Evolutionary conservation across 331 rosid species (phyloP).

Genomic region (Pyracantha coccinea): DNA sequence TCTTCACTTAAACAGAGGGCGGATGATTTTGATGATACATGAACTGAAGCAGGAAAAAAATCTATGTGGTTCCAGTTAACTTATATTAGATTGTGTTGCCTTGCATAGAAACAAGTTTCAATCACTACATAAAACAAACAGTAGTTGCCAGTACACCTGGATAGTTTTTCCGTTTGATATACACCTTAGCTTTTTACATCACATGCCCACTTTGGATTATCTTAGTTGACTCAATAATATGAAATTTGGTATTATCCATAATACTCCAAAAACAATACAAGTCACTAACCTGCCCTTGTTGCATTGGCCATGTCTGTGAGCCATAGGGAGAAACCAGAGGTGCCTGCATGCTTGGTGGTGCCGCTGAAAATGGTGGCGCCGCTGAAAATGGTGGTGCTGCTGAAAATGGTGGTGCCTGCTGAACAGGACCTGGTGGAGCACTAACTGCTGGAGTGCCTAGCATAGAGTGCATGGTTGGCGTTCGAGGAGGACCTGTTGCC

Average conservation of each 20-base stretch:
- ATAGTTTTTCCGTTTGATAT: background rate
- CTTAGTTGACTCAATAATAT: background rate
- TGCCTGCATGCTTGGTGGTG: conserved; percentile 45
- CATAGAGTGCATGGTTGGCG: conserved; percentile 25
- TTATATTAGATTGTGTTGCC: background rate
- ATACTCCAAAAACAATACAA: background rate
- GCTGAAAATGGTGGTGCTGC: conserved; percentile 45
- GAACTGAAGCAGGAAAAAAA: background rate
- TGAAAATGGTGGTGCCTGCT: conserved; percentile 51
- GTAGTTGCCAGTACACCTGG: background rate
- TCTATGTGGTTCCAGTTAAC: background rate
- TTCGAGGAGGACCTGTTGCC: conserved; percentile 16
- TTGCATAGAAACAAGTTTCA: background rate
- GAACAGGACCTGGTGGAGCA: conserved; percentile 39
- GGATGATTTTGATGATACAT: too few species aligned
- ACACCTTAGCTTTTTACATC: background rate
- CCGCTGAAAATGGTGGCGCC: conserved; percentile 43
- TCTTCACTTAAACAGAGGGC: background rate
- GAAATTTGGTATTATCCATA: background rate
- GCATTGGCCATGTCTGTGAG: conserved; percentile 68
- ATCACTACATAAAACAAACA: background rate
- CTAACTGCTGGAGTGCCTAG: conserved; percentile 9
- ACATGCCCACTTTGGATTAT: background rate
- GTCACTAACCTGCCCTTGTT: conserved; percentile 56
- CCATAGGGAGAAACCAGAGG: conserved; percentile 55